Evolutionary conservation across 2,329 filamentous ascomycete species (phyloP).

Genomic region (Periglandula ipomoeae): DNA sequence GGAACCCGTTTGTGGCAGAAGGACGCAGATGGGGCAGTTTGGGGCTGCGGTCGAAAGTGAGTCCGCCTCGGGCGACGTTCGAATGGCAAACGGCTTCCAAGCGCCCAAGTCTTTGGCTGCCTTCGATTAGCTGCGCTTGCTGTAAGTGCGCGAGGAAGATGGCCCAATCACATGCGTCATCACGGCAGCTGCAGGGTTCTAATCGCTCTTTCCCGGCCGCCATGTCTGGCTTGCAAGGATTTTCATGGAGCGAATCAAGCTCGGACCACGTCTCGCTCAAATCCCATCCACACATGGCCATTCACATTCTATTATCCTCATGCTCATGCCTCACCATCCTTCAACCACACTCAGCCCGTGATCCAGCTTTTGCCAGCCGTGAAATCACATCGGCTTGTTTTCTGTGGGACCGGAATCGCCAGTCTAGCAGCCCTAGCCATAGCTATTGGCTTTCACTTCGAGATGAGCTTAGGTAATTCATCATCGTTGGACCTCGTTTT

Average conservation of each 20-base stretch:
- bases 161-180: constrained; percentile 25
- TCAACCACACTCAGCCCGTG: neutral
- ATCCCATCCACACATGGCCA: neutral
- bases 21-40: constrained; percentile 3
- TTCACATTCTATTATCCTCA: neutral
- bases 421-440: neutral
- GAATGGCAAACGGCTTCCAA: constrained; percentile 23
- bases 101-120: constrained; percentile 23
- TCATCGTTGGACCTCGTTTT: neutral
- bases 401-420: neutral
- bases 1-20: constrained; percentile 4
- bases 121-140: constrained; percentile 26
- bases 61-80: constrained; percentile 15
- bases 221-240: constrained; percentile 4
- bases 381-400: neutral
- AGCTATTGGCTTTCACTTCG: neutral
- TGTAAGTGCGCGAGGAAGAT: constrained; percentile 17
- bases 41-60: constrained; percentile 21
- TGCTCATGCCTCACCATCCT: neutral
- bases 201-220: constrained; percentile 20
- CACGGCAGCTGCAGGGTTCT: constrained; percentile 24
- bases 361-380: neutral
- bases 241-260: neutral
- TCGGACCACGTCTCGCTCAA: neutral
- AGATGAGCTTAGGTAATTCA: neutral